Evolutionary conservation across 805 yeast species (phyloP).

Genomic region (Saccharomycopsis olivae): DNA sequence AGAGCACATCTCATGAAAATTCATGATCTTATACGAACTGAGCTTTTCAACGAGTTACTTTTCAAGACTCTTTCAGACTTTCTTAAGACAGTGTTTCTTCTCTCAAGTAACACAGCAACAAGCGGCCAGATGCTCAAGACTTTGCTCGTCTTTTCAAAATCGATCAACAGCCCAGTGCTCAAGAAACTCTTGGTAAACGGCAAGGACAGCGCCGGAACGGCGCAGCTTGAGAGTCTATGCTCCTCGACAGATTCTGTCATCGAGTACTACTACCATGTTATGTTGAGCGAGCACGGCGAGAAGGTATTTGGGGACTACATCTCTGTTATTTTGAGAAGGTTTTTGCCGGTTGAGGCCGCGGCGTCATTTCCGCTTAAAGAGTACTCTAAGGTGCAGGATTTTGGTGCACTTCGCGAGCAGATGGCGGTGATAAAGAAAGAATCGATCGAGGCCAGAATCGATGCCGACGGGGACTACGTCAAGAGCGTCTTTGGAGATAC

Average conservation of each 20-base stretch:
- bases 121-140: too few species aligned
- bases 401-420: too few species aligned
- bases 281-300: too few species aligned
- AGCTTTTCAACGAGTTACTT: background rate
- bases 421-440: background rate
- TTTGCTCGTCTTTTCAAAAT: too few species aligned
- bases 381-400: background rate
- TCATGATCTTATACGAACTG: background rate
- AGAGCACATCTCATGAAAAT: background rate
- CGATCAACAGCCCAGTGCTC: background rate
- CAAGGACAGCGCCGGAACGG: too few species aligned
- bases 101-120: background rate
- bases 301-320: too few species aligned
- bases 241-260: too few species aligned
- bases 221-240: too few species aligned
- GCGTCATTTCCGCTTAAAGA: background rate
- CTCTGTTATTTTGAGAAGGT: too few species aligned
- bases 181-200: background rate
- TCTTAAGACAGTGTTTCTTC: background rate
- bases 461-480: background rate
- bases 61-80: conserved; percentile 1
- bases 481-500: background rate
- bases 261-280: too few species aligned
- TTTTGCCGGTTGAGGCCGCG: background rate
- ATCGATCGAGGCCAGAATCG: background rate